Evolutionary conservation across 164 flowering plant species (phyloP).

Genomic region (Macadamia integrifolia): DNA sequence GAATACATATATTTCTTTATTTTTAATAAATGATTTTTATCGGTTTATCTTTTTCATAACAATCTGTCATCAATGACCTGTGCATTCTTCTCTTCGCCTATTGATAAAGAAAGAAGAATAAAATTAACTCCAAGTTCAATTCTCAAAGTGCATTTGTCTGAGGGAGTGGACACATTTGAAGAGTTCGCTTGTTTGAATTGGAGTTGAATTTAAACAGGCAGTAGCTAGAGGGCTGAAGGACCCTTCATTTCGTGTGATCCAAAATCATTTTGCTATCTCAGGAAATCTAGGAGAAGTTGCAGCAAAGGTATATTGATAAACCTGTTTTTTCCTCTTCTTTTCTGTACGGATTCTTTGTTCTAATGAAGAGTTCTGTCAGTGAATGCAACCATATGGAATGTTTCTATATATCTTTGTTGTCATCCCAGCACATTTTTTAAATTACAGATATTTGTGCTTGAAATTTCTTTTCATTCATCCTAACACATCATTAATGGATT

Average conservation of each 20-base stretch:
- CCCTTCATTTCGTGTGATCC: constrained; percentile 92
- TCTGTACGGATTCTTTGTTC: background rate
- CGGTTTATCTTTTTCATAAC: background rate
- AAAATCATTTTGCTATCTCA: constrained; percentile 80
- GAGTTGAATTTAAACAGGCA: constrained; percentile 42
- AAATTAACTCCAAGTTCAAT: background rate
- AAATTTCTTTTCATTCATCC: no score
- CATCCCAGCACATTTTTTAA: no score
- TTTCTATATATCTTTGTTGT: no score
- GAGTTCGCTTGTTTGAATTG: background rate
- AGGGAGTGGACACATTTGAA: background rate
- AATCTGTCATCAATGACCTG: background rate
- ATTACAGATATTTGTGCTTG: no score
- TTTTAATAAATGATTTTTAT: no score
- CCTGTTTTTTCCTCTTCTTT: background rate
- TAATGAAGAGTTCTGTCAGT: background rate
- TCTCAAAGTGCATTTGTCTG: background rate
- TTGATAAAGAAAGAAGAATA: no score
- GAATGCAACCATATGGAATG: background rate
- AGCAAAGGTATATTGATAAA: constrained; percentile 59
- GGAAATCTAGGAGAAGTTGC: constrained; percentile 93
- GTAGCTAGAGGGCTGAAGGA: constrained; percentile 90
- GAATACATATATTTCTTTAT: background rate
- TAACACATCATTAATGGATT: background rate
- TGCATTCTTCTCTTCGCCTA: background rate